These are phyloP conservation scores for Dalechampia spathulata DNA, from an alignment of 441 rosid species.

Conservation along the genomic window DNA sequence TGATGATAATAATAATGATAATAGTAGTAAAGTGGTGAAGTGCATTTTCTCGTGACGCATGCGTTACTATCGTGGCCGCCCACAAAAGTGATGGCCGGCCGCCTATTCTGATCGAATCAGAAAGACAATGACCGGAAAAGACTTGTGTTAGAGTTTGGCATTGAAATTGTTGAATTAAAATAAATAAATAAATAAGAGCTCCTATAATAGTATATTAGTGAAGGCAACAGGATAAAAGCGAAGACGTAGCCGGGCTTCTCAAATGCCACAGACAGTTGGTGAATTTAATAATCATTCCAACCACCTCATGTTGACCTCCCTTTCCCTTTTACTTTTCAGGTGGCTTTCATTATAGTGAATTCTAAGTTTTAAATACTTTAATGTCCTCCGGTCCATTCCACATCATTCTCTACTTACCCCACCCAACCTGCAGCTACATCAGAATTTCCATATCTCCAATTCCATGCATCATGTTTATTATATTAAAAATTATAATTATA, in stretches of 20 bases:
- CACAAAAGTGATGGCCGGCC: not conserved
- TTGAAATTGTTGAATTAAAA: not conserved
- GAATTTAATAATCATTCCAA: slow-evolving; percentile 5
- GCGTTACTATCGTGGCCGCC: not conserved
- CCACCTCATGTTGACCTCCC: slow-evolving; percentile 1
- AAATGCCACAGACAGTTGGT: not conserved
- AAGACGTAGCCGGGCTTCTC: not conserved
- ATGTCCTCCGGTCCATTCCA: no score
- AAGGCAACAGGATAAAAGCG: not conserved
- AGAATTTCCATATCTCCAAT: no score
- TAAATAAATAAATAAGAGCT: no score
- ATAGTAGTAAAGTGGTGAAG: no score
- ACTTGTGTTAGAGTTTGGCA: not conserved
- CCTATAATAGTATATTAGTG: no score
- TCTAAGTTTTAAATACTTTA: no score
- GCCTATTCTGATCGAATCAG: not conserved
- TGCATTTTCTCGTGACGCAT: no score
- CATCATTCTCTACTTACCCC: no score
- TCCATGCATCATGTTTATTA: no score
- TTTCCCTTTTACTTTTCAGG: not conserved
- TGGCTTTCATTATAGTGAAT: not conserved
- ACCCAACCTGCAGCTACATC: no score
- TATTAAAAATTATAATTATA: no score
- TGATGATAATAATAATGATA: no score
- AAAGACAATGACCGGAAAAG: not conserved